phyloP scores from a whole-genome alignment of 306 rosid genomes.

The Boehmeria nivea region DNA sequence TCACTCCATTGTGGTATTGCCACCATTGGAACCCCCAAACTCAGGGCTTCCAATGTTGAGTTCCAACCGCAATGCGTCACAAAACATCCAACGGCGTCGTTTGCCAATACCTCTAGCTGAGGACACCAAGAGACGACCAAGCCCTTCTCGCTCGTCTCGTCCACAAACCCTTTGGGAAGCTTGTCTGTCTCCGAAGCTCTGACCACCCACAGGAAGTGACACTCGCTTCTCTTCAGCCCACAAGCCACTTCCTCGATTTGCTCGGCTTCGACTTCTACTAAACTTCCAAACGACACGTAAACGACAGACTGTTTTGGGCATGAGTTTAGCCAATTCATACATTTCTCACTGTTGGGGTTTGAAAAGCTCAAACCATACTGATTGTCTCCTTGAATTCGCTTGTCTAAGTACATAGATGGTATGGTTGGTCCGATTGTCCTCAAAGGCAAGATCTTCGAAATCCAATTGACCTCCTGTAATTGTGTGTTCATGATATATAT shows the following conservation, averaged over 20 bases:
- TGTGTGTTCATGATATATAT: too few species aligned
- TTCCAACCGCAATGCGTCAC: conserved; percentile 15
- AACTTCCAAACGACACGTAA: conserved; percentile 33
- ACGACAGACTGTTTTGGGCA: conserved; percentile 25
- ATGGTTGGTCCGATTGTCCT: conserved; percentile 39
- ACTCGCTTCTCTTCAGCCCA: conserved; percentile 10
- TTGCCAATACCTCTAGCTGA: conserved; percentile 1
- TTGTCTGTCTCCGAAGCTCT: conserved; percentile 18
- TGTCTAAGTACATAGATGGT: conserved; percentile 35
- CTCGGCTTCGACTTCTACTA: conserved; percentile 10
- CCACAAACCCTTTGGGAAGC: conserved; percentile 23
- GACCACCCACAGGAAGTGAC: conserved; percentile 34
- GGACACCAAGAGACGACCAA: conserved; percentile 5
- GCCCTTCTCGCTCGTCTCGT: conserved; percentile 15
- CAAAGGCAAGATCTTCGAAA: conserved; percentile 28
- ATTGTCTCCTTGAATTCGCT: conserved; percentile 23
- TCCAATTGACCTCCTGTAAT: conserved; percentile 31
- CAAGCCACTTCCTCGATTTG: conserved; percentile 26
- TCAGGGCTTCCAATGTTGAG: conserved; percentile 7
- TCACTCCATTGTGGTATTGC: conserved; percentile 16
- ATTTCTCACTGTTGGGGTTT: conserved; percentile 21
- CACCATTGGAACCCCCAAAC: conserved; percentile 16
- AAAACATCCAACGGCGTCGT: conserved; percentile 8
- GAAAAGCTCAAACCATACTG: conserved; percentile 25
- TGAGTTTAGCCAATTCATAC: conserved; percentile 28